Evolutionary conservation across 192 early-diverging fungal species (phyloP).

Genomic region (Geosiphon pyriformis): DNA sequence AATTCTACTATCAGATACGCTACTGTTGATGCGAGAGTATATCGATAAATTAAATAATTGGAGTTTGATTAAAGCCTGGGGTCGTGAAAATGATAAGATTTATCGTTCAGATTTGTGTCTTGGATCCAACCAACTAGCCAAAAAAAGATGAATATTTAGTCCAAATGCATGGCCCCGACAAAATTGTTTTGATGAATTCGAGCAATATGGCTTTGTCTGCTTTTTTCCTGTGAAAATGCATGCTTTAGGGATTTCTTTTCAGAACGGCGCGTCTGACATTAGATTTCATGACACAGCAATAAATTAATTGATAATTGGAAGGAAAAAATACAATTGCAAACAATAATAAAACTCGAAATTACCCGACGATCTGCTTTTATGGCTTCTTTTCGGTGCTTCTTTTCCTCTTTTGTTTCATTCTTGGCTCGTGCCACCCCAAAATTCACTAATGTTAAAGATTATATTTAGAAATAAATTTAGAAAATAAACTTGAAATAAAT

Average conservation of each 20-base stretch:
- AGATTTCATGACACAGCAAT: not conserved
- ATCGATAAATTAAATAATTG: too few relatives aligned
- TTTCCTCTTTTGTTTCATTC: slow-evolving; percentile 87
- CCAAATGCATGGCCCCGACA: slow-evolving; percentile 41
- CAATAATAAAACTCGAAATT: slow-evolving; percentile 11
- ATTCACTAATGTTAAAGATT: slow-evolving; percentile 43
- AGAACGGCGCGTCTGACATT: slow-evolving; percentile 46
- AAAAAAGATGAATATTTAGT: too few relatives aligned
- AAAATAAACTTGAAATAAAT: not conserved
- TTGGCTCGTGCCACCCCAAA: slow-evolving; percentile 67
- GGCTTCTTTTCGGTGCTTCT: slow-evolving; percentile 81
- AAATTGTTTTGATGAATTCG: slow-evolving; percentile 47
- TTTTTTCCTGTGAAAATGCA: slow-evolving; percentile 69
- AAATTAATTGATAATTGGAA: not conserved
- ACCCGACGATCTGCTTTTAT: slow-evolving; percentile 79
- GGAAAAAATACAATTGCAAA: not conserved
- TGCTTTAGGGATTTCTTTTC: slow-evolving; percentile 77
- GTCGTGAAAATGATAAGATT: too few relatives aligned
- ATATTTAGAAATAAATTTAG: not conserved
- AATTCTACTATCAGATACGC: too few relatives aligned
- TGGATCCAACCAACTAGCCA: too few relatives aligned
- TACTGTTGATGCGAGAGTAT: too few relatives aligned
- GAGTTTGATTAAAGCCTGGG: too few relatives aligned
- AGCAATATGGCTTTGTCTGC: slow-evolving; percentile 52
- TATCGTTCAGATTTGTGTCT: too few relatives aligned